A percentile compares a stretch with the other conserved stretches of the same genome.
Evolutionary conservation across 805 yeast species (phyloP).

Genomic region (Brettanomyces anomalus): DNA sequence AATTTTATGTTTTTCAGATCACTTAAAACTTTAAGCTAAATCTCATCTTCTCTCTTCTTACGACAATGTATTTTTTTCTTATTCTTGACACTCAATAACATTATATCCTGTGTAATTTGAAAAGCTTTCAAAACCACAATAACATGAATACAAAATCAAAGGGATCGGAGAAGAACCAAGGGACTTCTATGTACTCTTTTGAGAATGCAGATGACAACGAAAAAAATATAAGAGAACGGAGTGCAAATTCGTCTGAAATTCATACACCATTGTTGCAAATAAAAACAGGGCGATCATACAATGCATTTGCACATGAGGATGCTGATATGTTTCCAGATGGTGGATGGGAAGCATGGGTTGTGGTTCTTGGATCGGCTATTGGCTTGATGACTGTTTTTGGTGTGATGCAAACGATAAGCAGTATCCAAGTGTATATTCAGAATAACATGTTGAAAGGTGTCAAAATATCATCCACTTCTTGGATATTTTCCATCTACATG

Average conservation of each 20-base stretch:
- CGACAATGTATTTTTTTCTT: too few relatives aligned
- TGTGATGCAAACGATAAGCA: slow-evolving; percentile 49
- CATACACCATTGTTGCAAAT: slow-evolving; percentile 1
- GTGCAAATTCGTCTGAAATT: not conserved
- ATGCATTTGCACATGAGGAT: slow-evolving; percentile 15
- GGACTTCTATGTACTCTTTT: too few relatives aligned
- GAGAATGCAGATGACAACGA: too few relatives aligned
- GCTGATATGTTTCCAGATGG: slow-evolving; percentile 45
- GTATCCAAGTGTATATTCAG: slow-evolving; percentile 53
- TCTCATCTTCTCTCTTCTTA: too few relatives aligned
- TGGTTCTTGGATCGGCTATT: slow-evolving; percentile 46
- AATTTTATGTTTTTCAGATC: too few relatives aligned
- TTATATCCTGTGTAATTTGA: too few relatives aligned
- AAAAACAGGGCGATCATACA: slow-evolving; percentile 1
- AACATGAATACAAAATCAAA: too few relatives aligned
- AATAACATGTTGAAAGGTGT: slow-evolving; percentile 42
- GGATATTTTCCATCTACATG: slow-evolving; percentile 58
- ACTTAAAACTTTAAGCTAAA: too few relatives aligned
- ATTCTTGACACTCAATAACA: too few relatives aligned
- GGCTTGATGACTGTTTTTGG: slow-evolving; percentile 53
- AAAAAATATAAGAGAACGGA: too few relatives aligned
- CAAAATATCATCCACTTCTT: slow-evolving; percentile 43
- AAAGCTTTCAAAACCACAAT: too few relatives aligned
- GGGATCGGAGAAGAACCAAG: too few relatives aligned
- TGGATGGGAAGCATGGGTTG: slow-evolving; percentile 47